Evolutionary conservation across 805 yeast species (phyloP).

Genomic region (Yamadazyma phyllophila): DNA sequence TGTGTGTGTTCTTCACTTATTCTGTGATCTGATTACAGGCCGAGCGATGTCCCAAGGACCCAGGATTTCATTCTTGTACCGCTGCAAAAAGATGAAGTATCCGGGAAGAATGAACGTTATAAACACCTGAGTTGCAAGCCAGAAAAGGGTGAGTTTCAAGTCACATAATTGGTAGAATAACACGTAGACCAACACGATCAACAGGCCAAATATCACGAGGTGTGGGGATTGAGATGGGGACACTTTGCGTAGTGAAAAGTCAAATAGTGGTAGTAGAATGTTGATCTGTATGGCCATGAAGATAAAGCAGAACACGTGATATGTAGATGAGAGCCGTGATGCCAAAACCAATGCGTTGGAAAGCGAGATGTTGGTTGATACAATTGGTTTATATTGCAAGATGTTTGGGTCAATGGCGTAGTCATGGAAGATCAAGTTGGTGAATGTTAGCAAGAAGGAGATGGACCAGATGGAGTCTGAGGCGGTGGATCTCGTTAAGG

Average conservation of each 20-base stretch:
- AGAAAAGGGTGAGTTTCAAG: conserved; percentile 36
- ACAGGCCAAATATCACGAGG: conserved; percentile 22
- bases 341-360: conserved; percentile 88
- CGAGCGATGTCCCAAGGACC: conserved; percentile 94
- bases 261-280: conserved; percentile 71
- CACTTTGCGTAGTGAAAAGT: conserved; percentile 52
- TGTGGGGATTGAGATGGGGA: conserved; percentile 20
- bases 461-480: conserved; percentile 96
- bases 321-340: conserved; percentile 73
- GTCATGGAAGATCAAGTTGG: conserved; percentile 67
- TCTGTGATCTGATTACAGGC: conserved; percentile 36
- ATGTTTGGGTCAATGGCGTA: conserved; percentile 51
- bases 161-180: conserved; percentile 28
- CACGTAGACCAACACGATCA: conserved; percentile 17
- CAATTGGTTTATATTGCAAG: conserved; percentile 43
- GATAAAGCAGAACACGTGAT: conserved; percentile 80
- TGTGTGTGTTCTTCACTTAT: not conserved
- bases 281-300: conserved; percentile 68
- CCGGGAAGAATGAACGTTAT: conserved; percentile 62
- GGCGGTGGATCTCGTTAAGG: conserved; percentile 83
- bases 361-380: conserved; percentile 79
- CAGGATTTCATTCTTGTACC: conserved; percentile 79
- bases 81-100: conserved; percentile 68
- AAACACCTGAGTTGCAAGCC: conserved; percentile 49
- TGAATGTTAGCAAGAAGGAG: conserved; percentile 71